Base-by-base conservation (phyloP, 2,329 filamentous ascomycete species). In the Periconia sp. region DNA sequence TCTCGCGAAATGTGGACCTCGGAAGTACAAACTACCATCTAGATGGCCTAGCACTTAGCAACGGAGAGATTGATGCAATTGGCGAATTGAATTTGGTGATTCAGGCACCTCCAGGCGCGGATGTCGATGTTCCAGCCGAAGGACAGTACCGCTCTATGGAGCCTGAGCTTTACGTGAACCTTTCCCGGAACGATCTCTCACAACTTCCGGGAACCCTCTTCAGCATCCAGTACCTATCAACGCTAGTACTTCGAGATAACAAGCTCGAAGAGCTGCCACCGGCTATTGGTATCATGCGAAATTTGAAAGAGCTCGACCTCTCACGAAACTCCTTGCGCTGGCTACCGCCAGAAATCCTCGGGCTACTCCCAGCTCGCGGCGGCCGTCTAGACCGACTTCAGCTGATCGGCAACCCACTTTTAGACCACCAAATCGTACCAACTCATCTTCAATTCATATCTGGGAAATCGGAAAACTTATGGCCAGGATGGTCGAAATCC, bases 121-220 rank as follows among this genome's bases (percentile, higher is more conserved):
- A 58, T 3, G 47, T 48, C 8, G 54, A 63, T 9, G 48, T 59
- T 4, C 63, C 63, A 12, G 51, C 41, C 21, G 57, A 63, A 43
- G 53, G 52, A 2, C 55, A 65, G 25, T 69, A 63, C 34, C 59
- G 65, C 7, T 63, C 63, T 6, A 55, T 68, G 55, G 43, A 56
- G 5, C 62, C 65, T 0, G 46, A 59, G 15, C 36, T 68, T 5
- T 45, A 50, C 22, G 19, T 69, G 13, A 47, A 59, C 19, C 47
- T 69, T 3, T 29, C 42, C 11, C 30, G 38, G 8, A 69, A 69
- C 34, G 40, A 30, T 2, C 51, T 68, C 3, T 24, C 16, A 12
- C 50, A 33, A 6, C 48, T 65, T 11, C 44, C 48, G 3, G 59
- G 59, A 7, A 44, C 52, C 1, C 43, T 69, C 2, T 69, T 68